Evolutionary conservation across 805 yeast genomes (phyloP), one percentile per base, ranked within the genome.

Genomic region (Wickerhamomyces subpelliculosus): DNA sequence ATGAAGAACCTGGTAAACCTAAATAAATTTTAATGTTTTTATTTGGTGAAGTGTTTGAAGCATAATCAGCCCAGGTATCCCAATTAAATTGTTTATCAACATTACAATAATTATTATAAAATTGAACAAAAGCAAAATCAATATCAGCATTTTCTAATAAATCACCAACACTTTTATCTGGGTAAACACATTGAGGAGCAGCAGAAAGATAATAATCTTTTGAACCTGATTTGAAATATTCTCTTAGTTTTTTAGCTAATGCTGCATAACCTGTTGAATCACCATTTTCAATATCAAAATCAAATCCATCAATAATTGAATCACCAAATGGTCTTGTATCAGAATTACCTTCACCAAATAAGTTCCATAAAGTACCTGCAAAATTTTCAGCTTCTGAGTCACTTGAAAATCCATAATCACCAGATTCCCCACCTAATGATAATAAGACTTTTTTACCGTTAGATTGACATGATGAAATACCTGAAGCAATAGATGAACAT

Each of bases 121-220:
- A 88, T 64, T 87, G 96, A 47, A 89, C 72, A 55, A 84, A 86
- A 5, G 86, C 83, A 58, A 78, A 86, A 61, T 88, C 96, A 47
- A 88, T 67, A 27, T 74, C 67, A 10, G 85, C 78, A 27, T 67
- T 66, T 24, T 68, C 68, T 48, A 84, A 61, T 38, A 75, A 68
- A 40, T 75, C 70, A 60, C 83, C 83, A 25, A 80, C 66, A 34
- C 60, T 71, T 34, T 75, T 80, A 64, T 88, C 96, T 16, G 96
- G 95, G 58, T 79, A 83, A 20, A 78, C 81, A 65, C 96, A 89
- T 65, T 87, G 96, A 17, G 96, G 96, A 45, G 96, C 90, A 47
- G 95, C 95, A 37, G 94, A 78, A 32, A 87, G 64, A 57, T 80
- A 84, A 64, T 79, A 84, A 22, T 61, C 50, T 60, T 79, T 83